Conservation (phyloP, 176 grass and related monocot genomes). For the Themeda triandra region DNA sequence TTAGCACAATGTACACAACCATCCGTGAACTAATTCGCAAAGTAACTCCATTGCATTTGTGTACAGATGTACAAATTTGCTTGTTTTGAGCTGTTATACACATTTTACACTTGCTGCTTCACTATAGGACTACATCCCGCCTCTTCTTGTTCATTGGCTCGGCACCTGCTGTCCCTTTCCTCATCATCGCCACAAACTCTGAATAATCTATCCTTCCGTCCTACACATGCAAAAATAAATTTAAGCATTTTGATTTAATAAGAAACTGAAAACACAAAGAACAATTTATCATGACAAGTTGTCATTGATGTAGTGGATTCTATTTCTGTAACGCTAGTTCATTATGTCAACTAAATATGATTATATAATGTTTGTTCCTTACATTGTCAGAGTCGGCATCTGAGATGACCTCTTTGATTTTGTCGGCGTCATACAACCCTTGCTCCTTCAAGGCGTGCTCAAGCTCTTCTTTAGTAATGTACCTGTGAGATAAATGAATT, state of each 20-base stretch:
- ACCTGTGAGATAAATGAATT: conserved; percentile 16
- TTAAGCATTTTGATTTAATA: background rate
- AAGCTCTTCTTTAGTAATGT: conserved; percentile 62
- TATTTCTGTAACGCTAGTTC: background rate
- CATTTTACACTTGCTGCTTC: conserved; percentile 2
- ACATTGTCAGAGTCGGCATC: conserved; percentile 55
- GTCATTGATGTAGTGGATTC: background rate
- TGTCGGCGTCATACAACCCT: conserved; percentile 40
- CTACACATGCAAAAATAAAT: conserved; percentile 13
- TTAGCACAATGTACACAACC: conserved; percentile 10
- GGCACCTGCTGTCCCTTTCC: conserved; percentile 38
- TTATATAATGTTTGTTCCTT: background rate
- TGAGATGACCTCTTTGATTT: conserved; percentile 58
- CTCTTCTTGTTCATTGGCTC: conserved; percentile 44
- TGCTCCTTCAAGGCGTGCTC: conserved; percentile 58
- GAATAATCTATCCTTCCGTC: conserved; percentile 78
- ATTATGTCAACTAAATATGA: background rate
- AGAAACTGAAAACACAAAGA: background rate
- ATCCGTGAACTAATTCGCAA: background rate
- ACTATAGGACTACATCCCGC: conserved; percentile 35
- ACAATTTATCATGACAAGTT: too few relatives aligned
- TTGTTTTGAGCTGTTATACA: conserved; percentile 26
- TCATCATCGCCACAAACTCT: conserved; percentile 54
- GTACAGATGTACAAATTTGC: background rate
- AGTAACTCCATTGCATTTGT: background rate